Base-by-base conservation (phyloP, 2,329 filamentous ascomycete species). In the Rhinocladiella similis region DNA sequence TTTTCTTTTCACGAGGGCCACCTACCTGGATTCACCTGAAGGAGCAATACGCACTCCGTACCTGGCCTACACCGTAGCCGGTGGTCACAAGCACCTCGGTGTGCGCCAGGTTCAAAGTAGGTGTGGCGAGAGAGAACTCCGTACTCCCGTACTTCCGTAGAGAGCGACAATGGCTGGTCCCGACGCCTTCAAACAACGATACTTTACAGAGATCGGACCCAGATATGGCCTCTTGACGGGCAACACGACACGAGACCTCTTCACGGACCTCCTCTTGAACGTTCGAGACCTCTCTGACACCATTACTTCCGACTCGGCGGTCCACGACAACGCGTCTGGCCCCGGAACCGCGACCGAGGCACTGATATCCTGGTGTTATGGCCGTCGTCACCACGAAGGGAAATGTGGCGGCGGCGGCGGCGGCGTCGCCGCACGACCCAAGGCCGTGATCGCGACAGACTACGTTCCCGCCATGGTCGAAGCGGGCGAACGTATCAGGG, bases 261-360 rank as follows among this genome's bases (percentile, higher is more conserved):
- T 71, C 39, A 61, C 53, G 3, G 35, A 47, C 12, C 43, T 52
- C 12, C 43, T 52, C 10, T 46, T 60, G 3, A 16, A 38, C 35
- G 19, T 51, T 5, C 16, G 38, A n/a, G 60, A 65, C 1, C 60
- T 70, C 3, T 64, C 25, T 27, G 25, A 7, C 4, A 4, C 65
- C 7, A 57, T 72, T 10, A 65, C 47, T 5, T 58, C 63, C 10
- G 45, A 60, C 1, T 70, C 69, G 0, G 39, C 65, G 5, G 54
- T 72, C 5, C 70, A 72, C 50, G 70, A 72, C 41, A 71, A 67
- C 50, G 70, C 69, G 7, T 68, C 69, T 4, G 69, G 70, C 0
- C 70, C 70, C 0, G 70, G 70, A 6, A 68, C 67, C 1, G 69
- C 67, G 13, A 61, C 70, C 0, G 62, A 67, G 1, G 63, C 66